Evolutionary conservation across 345 rosid species (phyloP).

Genomic region (Atalantia buxifolia): DNA sequence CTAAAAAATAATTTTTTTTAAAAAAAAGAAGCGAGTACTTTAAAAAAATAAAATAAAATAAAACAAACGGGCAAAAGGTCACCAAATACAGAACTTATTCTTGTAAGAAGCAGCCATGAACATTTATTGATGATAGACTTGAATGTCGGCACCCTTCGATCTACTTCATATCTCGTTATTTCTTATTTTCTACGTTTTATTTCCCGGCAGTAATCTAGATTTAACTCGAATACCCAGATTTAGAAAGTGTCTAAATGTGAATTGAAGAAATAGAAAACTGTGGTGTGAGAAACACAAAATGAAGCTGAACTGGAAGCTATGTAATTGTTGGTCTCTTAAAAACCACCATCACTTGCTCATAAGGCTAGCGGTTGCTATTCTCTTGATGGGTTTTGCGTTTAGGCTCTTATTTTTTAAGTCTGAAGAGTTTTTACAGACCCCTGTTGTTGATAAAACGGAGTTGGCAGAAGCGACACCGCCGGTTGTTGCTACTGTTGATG

Average conservation of each 20-base stretch:
- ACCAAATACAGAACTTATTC: not conserved
- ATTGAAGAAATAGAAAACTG: not conserved
- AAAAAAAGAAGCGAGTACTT: not conserved
- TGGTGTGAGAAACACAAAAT: slow-evolving; percentile 20
- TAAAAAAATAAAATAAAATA: not conserved
- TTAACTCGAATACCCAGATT: not conserved
- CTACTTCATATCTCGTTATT: not conserved
- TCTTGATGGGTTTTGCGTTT: slow-evolving; percentile 56
- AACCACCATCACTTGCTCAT: slow-evolving; percentile 48
- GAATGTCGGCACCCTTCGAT: slow-evolving; percentile 16
- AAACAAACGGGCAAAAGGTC: not conserved
- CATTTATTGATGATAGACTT: not conserved
- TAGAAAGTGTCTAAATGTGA: slow-evolving; percentile 1
- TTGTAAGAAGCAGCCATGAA: not conserved
- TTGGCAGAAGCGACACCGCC: not conserved
- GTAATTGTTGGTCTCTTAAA: slow-evolving; percentile 24
- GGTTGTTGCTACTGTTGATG: slow-evolving; percentile 1
- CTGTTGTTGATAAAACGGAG: slow-evolving; percentile 20
- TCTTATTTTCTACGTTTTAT: not conserved
- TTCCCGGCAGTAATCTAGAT: not conserved
- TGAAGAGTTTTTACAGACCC: slow-evolving; percentile 21
- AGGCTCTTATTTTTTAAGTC: slow-evolving; percentile 46
- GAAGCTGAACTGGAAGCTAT: slow-evolving; percentile 46
- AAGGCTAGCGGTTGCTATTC: slow-evolving; percentile 44
- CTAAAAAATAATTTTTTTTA: not conserved